Base-by-base conservation (phyloP, 2,329 filamentous ascomycete genomes). In the Penicillium sp. region DNA sequence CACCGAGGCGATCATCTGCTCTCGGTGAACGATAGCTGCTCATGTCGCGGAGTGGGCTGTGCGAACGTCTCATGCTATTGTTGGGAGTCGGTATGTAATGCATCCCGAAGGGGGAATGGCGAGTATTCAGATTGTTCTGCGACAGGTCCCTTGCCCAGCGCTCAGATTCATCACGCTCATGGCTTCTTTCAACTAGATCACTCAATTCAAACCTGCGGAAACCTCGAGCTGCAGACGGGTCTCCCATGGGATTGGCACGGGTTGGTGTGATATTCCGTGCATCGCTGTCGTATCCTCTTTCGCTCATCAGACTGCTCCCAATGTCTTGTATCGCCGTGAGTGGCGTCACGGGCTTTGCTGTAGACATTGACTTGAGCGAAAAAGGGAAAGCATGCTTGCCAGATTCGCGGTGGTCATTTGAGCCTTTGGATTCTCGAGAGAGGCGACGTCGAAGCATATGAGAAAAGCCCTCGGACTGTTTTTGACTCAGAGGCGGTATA, bases 221-320 rank as follows among this genome's bases (percentile, higher is more conserved):
- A 1, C 28, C 39, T 27, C 37, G 45, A 31, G 20, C 39, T 10
- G 42, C 44, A 7, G 50, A 52, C 9, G 53, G 51, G 22, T 37
- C 40, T 9, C 35, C 41, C 10, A 44, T 11, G 4, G 24, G 42
- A 5, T 49, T 34, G 14, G 16, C 49, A 24, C 63, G 58, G 18
- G 57, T 61, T 20, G 69, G 67, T 10, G 64, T 70, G 34, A 72
- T 65, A 29, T 50, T 67, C 26, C 67, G 67, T 9, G 69, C 69
- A 57, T 72, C 69, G 39, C 69, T 72, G 46, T 72, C 69, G 47
- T 72, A 72, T 6, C 61, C 67, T 44, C 57, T 58, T 28, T 69
- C 69, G 28, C 64, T 72, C 52, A 64, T 61, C 46, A 69, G 49
- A 41, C 65, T 69, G 42, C 63, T 62, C 32, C 61, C 64, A 27